phyloP scores from a whole-genome alignment of 106 monocot genomes.

The Dendrobium nobile region DNA sequence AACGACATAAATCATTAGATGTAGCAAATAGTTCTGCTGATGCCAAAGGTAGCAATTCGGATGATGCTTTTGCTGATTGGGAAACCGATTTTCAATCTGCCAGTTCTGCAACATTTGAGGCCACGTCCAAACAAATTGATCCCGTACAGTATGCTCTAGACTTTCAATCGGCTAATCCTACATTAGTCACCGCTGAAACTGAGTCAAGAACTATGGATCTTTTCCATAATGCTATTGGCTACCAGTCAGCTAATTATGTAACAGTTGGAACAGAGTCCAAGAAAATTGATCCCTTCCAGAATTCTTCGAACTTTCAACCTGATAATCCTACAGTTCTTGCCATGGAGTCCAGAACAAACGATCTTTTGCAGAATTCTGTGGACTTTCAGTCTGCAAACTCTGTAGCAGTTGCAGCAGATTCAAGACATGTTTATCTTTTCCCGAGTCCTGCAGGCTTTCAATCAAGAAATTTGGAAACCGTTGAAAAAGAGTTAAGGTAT shows the following conservation, averaged over 20 bases:
- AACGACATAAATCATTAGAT: conserved; percentile 23
- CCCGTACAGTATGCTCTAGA: conserved; percentile 8
- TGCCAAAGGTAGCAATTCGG: conserved; percentile 14
- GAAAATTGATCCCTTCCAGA: not conserved
- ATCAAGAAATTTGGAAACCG: too few species aligned
- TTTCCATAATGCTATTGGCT: not conserved
- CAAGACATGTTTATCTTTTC: not conserved
- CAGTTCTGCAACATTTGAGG: conserved; percentile 2
- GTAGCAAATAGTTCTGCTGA: conserved; percentile 12
- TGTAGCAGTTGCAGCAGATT: not conserved
- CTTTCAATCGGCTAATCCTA: conserved; percentile 45
- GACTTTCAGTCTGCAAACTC: not conserved
- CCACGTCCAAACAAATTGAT: not conserved
- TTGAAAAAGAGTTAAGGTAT: not conserved
- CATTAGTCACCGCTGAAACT: not conserved
- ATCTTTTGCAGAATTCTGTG: conserved; percentile 6
- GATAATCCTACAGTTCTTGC: not conserved
- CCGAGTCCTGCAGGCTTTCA: not conserved
- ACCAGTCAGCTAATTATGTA: not conserved
- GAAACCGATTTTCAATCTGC: conserved; percentile 68
- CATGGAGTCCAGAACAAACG: not conserved
- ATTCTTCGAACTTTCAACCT: not conserved
- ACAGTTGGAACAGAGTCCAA: not conserved
- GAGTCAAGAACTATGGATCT: not conserved
- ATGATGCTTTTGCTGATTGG: conserved; percentile 53